Evolutionary conservation across 2,329 filamentous ascomycete species (phyloP).

Genomic region (Ophiostoma ips): DNA sequence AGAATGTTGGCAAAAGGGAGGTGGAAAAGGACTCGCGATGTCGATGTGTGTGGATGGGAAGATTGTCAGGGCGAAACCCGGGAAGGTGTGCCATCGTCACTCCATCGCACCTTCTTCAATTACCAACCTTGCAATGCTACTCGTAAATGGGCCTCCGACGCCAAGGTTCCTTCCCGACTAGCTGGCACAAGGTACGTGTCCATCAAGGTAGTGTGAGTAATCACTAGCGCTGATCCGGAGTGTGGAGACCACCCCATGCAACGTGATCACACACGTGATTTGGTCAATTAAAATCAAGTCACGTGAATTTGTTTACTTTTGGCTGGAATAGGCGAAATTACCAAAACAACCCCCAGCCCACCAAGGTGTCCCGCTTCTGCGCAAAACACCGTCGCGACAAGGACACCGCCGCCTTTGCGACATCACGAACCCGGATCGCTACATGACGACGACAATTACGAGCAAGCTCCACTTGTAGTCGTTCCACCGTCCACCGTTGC

Average conservation of each 20-base stretch:
- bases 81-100: not conserved
- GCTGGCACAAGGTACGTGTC: not conserved
- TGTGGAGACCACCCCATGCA: not conserved
- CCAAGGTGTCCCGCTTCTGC: not conserved
- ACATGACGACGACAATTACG: not conserved
- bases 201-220: no score
- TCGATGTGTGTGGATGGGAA: no score
- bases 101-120: not conserved
- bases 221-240: not conserved
- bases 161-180: not conserved
- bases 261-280: not conserved
- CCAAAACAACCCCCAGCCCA: conserved; percentile 1
- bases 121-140: not conserved
- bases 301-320: conserved; percentile 19
- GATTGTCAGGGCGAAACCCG: not conserved
- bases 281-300: not conserved
- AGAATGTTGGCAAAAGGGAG: not conserved
- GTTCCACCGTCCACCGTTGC: not conserved
- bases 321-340: conserved; percentile 7
- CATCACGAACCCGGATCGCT: not conserved
- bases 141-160: not conserved
- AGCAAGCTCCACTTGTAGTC: not conserved
- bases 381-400: not conserved
- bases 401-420: not conserved
- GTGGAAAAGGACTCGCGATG: no score